These are phyloP conservation scores for Ilyonectria sp. DNA, from an alignment of 2,329 filamentous ascomycete species.

Conservation along the genomic window DNA sequence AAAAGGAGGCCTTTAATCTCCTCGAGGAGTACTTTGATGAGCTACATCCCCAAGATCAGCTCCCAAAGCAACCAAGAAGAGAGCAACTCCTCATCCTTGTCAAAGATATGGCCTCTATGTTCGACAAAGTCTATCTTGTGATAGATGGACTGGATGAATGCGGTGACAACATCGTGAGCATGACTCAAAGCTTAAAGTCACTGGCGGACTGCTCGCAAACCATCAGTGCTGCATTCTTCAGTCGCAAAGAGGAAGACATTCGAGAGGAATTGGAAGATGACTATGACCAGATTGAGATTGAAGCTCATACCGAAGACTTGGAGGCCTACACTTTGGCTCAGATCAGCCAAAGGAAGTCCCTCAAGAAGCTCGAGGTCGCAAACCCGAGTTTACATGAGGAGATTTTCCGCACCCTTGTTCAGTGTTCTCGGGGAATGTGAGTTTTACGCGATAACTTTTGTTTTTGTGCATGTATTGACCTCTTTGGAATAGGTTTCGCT, in stretches of 20 bases:
- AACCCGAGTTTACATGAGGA: slow-evolving; percentile 14
- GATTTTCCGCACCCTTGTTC: slow-evolving; percentile 1
- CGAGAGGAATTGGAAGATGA: background rate
- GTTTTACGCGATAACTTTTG: background rate
- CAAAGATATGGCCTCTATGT: background rate
- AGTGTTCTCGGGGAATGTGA: slow-evolving; percentile 23
- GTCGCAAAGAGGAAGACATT: slow-evolving; percentile 24
- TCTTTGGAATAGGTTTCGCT: slow-evolving; percentile 24
- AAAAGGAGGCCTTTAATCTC: slow-evolving; percentile 16
- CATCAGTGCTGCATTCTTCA: slow-evolving; percentile 12
- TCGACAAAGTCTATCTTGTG: slow-evolving; percentile 15
- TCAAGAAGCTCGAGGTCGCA: slow-evolving; percentile 8
- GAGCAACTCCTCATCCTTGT: slow-evolving; percentile 3
- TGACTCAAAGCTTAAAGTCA: slow-evolving; percentile 1
- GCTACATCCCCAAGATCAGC: background rate
- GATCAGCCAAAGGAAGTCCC: slow-evolving; percentile 1
- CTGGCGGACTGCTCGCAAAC: background rate
- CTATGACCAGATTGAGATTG: slow-evolving; percentile 20
- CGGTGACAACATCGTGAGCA: background rate
- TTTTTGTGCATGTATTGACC: background rate
- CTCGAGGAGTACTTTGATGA: slow-evolving; percentile 20
- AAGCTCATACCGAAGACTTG: slow-evolving; percentile 23
- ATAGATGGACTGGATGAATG: slow-evolving; percentile 32
- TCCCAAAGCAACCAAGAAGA: background rate
- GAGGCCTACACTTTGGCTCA: slow-evolving; percentile 21